Base-by-base conservation (phyloP, 225 moss, liverwort and hornwort genomes). In the Physcomitrellopsis africana region DNA sequence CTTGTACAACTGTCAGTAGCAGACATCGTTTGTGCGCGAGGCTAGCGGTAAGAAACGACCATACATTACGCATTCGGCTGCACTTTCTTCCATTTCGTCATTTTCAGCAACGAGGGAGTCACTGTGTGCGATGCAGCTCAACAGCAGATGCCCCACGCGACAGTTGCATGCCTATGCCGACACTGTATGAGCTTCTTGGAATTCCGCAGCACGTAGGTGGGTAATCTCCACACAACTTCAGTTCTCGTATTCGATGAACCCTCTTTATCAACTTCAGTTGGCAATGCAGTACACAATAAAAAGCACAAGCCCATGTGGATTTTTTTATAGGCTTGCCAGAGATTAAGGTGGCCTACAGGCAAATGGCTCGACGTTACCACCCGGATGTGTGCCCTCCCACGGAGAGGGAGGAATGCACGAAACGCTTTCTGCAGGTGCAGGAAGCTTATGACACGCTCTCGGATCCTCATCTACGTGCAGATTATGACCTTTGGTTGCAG, bases 401-500 rank as follows among this genome's bases (percentile, higher is more conserved):
- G 14, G 84, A 86, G 65, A 79, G 57, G 60, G 86, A 89, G 65
- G 86, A 86, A 65, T 86, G 86, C 65, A 86, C 82, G 26, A 80
- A 16, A 69, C 86, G 84, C 24, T 89, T 89, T 72, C 8, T 89
- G 74, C 83, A 89, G 67, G 89, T 89, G 0, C 89, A 89, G 42
- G 89, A 89, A 73, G 89, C 89, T 9, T 89, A 89, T 37, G 86
- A 89, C 77, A 89, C 89, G 42, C 89, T 89, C 52, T 89, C 89
- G 0, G 89, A 89, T 84, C 86, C 89, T 37, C 83, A 86, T 65
- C 70, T 86, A 24, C 83, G 89, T 69, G 89, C 89, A 14, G 79
- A 83, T 70, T 89, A 89, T 22, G 89, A 89, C 67, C 73, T 86
- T 24, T 86, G 83, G 86, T 59, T 86, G 76, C 86, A 86, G 66